phyloP scores from a whole-genome alignment of 345 rosid species.

The Citrus cavaleriei region DNA sequence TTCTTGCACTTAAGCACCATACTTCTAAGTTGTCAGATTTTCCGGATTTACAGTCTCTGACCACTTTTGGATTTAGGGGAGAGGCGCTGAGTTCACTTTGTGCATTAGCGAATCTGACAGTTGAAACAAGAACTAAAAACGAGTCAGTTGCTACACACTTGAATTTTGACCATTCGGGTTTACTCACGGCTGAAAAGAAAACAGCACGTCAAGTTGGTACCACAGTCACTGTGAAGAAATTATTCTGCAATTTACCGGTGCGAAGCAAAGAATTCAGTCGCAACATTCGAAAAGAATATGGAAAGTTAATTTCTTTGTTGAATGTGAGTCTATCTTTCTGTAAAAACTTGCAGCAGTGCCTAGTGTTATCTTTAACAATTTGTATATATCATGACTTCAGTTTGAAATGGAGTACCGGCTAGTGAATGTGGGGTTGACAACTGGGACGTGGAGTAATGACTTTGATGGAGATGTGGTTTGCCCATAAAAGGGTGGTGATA shows the following conservation, averaged over 20 bases:
- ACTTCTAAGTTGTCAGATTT: slow-evolving; percentile 88
- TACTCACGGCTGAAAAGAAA: slow-evolving; percentile 60
- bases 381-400: neutral
- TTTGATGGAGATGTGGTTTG: neutral
- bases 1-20: slow-evolving; percentile 86
- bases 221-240: slow-evolving; percentile 76
- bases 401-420: neutral
- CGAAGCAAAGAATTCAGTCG: slow-evolving; percentile 91
- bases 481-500: neutral
- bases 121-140: slow-evolving; percentile 71
- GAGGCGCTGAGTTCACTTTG: slow-evolving; percentile 96
- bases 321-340: slow-evolving; percentile 48
- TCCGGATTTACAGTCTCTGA: slow-evolving; percentile 70
- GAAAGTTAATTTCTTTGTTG: slow-evolving; percentile 76
- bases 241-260: slow-evolving; percentile 88
- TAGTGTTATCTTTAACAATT: neutral
- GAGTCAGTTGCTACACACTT: slow-evolving; percentile 79
- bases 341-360: neutral
- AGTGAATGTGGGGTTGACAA: neutral
- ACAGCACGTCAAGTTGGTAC: slow-evolving; percentile 89
- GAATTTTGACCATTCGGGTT: slow-evolving; percentile 82
- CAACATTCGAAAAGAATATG: slow-evolving; percentile 91
- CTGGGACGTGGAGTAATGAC: neutral
- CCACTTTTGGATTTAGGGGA: slow-evolving; percentile 92
- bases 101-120: slow-evolving; percentile 69